Evolutionary conservation across 768 basidiomycete species (phyloP), one percentile per base, ranked within the genome.

Genomic region (Trametes coccinea): DNA sequence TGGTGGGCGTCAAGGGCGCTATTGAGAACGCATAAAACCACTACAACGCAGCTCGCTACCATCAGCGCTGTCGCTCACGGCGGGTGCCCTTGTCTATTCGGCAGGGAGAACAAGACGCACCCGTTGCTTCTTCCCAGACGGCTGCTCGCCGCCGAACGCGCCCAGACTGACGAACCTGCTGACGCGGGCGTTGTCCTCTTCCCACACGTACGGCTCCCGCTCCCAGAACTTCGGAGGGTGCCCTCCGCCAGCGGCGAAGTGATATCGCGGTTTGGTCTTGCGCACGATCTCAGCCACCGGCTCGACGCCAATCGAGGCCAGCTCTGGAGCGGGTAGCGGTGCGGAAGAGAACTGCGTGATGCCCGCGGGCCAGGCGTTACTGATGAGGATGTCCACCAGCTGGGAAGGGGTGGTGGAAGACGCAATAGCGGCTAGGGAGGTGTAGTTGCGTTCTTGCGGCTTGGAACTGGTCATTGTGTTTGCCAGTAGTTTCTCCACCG

Each of bases 1-100:
- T 73, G 29, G 73, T 66, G 4, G 78, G 67, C 27, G 61, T 37
- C 77, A 72, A 46, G 2, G 92, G 86, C 0, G 84, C 75, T 53
- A 99, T 90, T 29, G 85, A 87, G 74, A 98, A 98, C 2, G 97
- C 97, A 75, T 99, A 99, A 76, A 97, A 98, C 90, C 93, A 98
- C 95, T 98, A 66, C 17, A 59, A 47, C 0, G 41, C 57, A 47
- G 14, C 34, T 44, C 34, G 64, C 16, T 31, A 49, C 39, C 40
- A 45, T 59, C 31, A 59, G 49, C 10, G 22, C 47, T 27, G 51
- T 17, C 37, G 40, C 37, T 27, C 16, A 56, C 39, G 43, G 41
- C 41, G 10, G 34, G 14, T 43, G 13, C 41, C 41, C n/a, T 43
- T 43, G 41, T 14, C 4, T 14, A 43, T 11, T 37, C 34, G 45